Evolutionary conservation across 257 asterid genomes (phyloP).

Genomic region (Nicotiana knightiana): DNA sequence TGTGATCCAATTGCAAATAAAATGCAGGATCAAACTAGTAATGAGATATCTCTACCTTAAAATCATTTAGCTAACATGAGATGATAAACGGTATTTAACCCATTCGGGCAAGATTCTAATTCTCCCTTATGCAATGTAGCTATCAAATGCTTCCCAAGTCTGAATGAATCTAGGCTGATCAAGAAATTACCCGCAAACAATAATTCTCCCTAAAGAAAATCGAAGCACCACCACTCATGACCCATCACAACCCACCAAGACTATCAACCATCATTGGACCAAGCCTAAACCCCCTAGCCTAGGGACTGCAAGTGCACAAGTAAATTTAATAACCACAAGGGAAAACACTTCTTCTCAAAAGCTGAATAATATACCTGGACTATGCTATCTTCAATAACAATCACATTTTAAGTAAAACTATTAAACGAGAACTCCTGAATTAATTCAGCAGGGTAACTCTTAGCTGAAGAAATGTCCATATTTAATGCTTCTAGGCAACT

Average conservation of each 20-base stretch:
- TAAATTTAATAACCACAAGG: background rate
- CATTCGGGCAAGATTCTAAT: background rate
- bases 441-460: background rate
- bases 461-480: background rate
- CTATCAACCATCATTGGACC: background rate
- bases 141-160: background rate
- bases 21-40: background rate
- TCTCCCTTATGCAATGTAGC: background rate
- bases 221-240: background rate
- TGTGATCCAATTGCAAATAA: background rate
- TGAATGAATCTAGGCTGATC: background rate
- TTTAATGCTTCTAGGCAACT: background rate
- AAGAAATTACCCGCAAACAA: background rate
- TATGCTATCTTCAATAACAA: background rate
- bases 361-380: background rate
- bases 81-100: background rate
- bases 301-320: background rate
- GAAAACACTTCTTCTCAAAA: background rate
- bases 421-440: background rate
- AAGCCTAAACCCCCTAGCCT: background rate
- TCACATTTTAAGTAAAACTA: background rate
- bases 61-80: background rate
- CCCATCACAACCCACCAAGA: background rate
- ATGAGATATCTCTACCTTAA: background rate
- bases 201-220: background rate